phyloP scores from a whole-genome alignment of 129 eudicot species.

The Saposhnikovia divaricata region DNA sequence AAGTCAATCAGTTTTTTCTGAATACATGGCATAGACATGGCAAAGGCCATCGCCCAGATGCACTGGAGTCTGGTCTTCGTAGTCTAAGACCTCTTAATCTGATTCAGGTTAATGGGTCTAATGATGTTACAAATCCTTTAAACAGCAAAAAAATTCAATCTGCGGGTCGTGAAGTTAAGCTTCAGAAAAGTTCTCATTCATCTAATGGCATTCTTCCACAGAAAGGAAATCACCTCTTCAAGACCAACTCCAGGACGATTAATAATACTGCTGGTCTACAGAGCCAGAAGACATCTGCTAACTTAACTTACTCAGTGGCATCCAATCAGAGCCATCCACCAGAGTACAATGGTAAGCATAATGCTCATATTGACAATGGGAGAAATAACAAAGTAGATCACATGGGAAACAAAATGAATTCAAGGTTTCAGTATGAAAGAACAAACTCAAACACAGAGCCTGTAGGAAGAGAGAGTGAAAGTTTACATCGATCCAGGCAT shows the following conservation, averaged over 20 bases:
- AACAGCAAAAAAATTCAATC: conserved; percentile 8
- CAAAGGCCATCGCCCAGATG: conserved; percentile 34
- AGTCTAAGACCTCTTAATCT: conserved; percentile 1
- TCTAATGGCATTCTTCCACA: conserved; percentile 4
- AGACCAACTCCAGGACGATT: background rate
- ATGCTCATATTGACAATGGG: background rate
- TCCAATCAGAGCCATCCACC: conserved; percentile 10
- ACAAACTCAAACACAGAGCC: conserved; percentile 20
- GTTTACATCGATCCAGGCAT: conserved; percentile 7
- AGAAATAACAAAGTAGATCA: conserved; percentile 1
- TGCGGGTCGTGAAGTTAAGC: conserved; percentile 7
- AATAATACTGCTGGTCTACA: conserved; percentile 5
- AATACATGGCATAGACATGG: conserved; percentile 46
- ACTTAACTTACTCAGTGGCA: background rate
- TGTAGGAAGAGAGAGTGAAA: conserved; percentile 4
- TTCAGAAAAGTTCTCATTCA: background rate
- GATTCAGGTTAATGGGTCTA: background rate
- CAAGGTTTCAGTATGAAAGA: conserved; percentile 14
- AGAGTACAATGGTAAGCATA: background rate
- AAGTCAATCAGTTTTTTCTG: conserved; percentile 32
- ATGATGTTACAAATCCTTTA: conserved; percentile 4
- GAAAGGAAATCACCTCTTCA: conserved; percentile 5
- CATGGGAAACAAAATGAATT: background rate
- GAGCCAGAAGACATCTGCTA: conserved; percentile 5
- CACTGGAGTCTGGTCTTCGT: conserved; percentile 8